Evolutionary conservation across 1,284 basidiomycete genomes (phyloP).

Genomic region (Moniliella sp.): DNA sequence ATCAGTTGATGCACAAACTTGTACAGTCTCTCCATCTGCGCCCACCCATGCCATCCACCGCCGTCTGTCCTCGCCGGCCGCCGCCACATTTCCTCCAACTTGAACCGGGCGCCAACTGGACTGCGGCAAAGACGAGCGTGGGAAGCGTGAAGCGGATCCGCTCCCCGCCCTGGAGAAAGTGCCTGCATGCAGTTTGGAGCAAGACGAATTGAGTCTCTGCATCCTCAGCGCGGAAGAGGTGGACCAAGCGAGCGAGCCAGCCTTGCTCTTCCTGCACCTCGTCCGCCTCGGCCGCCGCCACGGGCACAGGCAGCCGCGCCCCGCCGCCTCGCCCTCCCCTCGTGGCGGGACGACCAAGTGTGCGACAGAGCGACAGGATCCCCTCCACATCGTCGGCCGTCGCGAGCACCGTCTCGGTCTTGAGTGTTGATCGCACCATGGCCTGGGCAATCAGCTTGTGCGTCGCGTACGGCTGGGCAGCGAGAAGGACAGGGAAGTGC

Average conservation of each 20-base stretch:
- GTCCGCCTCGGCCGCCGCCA: conserved; percentile 12
- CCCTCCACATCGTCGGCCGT: conserved; percentile 30
- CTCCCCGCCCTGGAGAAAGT: conserved; percentile 26
- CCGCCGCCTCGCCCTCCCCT: too few relatives aligned
- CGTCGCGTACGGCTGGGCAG: conserved; percentile 20
- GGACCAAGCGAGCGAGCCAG: conserved; percentile 25
- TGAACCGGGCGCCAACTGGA: conserved; percentile 28
- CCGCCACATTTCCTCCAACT: conserved; percentile 12
- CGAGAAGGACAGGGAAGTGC: conserved; percentile 18
- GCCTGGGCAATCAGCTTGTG: conserved; percentile 27
- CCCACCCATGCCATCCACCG: conserved; percentile 12
- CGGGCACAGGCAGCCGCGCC: conserved; percentile 2
- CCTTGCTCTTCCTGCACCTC: conserved; percentile 31
- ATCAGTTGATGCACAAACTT: conserved; percentile 32
- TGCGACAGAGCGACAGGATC: conserved; percentile 23
- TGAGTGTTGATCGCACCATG: conserved; percentile 23
- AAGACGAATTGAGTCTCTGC: conserved; percentile 26
- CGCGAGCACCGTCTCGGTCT: conserved; percentile 23
- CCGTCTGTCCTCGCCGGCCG: too few relatives aligned
- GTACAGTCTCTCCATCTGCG: conserved; percentile 27
- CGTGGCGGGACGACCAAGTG: too few relatives aligned
- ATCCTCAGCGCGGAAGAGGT: conserved; percentile 25
- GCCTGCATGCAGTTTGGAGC: conserved; percentile 22
- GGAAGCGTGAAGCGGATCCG: conserved; percentile 27
- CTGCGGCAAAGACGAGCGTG: conserved; percentile 20